Evolutionary conservation across 257 asterid genomes (phyloP).

Genomic region (Fraxinus anomala): DNA sequence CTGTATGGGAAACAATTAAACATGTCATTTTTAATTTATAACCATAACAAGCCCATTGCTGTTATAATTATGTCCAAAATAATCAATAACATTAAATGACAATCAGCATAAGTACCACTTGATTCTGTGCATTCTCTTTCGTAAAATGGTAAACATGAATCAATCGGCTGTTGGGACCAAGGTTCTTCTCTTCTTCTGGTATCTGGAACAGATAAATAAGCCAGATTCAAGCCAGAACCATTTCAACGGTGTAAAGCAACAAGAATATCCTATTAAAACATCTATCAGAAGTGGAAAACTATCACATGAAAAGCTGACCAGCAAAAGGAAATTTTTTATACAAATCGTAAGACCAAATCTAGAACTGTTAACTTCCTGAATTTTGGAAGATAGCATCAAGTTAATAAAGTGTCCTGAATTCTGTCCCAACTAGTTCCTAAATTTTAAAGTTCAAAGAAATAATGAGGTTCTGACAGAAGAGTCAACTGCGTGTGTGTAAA

Average conservation of each 20-base stretch:
- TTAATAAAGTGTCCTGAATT: not conserved
- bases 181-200: conserved; percentile 90
- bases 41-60: not conserved
- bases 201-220: conserved; percentile 44
- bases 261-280: not conserved
- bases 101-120: conserved; percentile 50
- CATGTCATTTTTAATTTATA: not conserved
- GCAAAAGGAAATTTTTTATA: not conserved
- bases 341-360: not conserved
- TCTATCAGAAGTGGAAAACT: not conserved
- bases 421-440: not conserved
- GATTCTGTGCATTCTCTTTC: conserved; percentile 78
- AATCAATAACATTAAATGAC: not conserved
- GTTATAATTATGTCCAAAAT: not conserved
- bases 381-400: conserved; percentile 1
- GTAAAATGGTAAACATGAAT: conserved; percentile 89
- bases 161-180: conserved; percentile 74
- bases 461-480: not conserved
- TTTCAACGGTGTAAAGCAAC: conserved; percentile 15
- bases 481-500: no score
- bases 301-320: not conserved
- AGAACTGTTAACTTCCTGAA: conserved; percentile 15
- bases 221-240: conserved; percentile 17
- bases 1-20: conserved; percentile 40
- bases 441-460: not conserved